These are phyloP conservation scores for Coprinopsis sp. DNA, from an alignment of 768 basidiomycete genomes.

Conservation along the genomic window DNA sequence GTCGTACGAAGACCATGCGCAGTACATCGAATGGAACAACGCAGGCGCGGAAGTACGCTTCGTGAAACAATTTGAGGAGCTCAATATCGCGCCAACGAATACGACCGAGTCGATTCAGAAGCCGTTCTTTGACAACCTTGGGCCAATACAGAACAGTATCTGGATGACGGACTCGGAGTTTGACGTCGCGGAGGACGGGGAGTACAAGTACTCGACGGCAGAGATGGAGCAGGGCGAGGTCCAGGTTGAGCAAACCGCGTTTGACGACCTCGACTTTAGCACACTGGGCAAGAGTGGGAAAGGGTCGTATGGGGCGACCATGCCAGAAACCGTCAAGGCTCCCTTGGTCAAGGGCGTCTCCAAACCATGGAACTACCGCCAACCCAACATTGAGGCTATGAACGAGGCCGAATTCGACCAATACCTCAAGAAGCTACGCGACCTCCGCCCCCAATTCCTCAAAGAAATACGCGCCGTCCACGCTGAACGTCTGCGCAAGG, in stretches of 20 bases:
- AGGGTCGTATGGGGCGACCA: constrained; percentile 19
- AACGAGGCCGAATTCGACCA: constrained; percentile 47
- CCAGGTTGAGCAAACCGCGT: constrained; percentile 17
- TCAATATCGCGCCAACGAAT: constrained; percentile 40
- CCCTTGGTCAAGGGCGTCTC: neutral
- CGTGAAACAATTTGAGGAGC: constrained; percentile 62
- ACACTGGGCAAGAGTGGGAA: constrained; percentile 16
- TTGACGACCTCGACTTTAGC: neutral
- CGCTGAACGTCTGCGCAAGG: constrained; percentile 6
- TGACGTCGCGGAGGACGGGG: constrained; percentile 14
- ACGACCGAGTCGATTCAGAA: constrained; percentile 9
- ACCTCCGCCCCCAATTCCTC: constrained; percentile 51
- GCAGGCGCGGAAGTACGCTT: constrained; percentile 65
- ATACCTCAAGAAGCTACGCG: constrained; percentile 57
- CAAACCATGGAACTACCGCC: constrained; percentile 15
- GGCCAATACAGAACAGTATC: constrained; percentile 20
- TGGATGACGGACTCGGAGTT: constrained; percentile 49
- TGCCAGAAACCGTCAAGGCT: neutral
- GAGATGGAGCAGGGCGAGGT: constrained; percentile 4
- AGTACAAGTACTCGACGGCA: neutral
- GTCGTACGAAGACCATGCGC: constrained; percentile 64
- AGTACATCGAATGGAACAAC: constrained; percentile 75
- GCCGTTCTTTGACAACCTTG: constrained; percentile 37
- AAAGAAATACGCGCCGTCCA: constrained; percentile 32
- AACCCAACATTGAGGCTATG: constrained; percentile 59